These are phyloP conservation scores for Coemansia sp. DNA, from an alignment of 192 early-diverging fungal species.

Conservation along the genomic window DNA sequence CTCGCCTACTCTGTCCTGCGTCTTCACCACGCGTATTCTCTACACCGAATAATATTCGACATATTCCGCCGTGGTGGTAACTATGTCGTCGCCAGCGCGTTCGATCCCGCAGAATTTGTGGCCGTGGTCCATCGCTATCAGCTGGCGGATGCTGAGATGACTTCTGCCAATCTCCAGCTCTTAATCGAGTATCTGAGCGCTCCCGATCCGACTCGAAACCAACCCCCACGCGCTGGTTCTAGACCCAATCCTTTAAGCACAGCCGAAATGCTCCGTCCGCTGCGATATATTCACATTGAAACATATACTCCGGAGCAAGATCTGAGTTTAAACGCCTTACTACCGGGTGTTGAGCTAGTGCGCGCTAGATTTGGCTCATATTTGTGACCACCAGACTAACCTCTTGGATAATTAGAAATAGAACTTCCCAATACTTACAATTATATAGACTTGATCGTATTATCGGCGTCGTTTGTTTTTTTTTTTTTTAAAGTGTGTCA, in stretches of 20 bases:
- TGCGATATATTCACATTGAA: slow-evolving; percentile 37
- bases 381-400: slow-evolving; percentile 18
- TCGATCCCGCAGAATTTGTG: slow-evolving; percentile 28
- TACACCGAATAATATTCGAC: slow-evolving; percentile 37
- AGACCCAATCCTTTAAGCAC: background rate
- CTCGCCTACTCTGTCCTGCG: slow-evolving; percentile 39
- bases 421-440: too few species aligned
- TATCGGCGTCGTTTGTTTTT: too few species aligned
- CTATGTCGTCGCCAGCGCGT: slow-evolving; percentile 33
- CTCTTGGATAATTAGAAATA: background rate
- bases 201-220: background rate
- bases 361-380: slow-evolving; percentile 51
- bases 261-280: slow-evolving; percentile 25
- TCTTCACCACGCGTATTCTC: slow-evolving; percentile 37
- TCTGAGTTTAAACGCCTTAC: slow-evolving; percentile 11
- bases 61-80: slow-evolving; percentile 42
- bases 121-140: slow-evolving; percentile 12
- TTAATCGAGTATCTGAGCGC: slow-evolving; percentile 25
- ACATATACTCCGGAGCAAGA: slow-evolving; percentile 24
- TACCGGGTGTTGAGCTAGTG: slow-evolving; percentile 27
- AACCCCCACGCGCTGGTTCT: background rate
- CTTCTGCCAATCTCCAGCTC: slow-evolving; percentile 17
- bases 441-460: too few species aligned
- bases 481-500: too few species aligned
- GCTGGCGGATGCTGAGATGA: slow-evolving; percentile 38